Evolutionary conservation across 441 rosid genomes (phyloP).

Genomic region (Sinapis alba): DNA sequence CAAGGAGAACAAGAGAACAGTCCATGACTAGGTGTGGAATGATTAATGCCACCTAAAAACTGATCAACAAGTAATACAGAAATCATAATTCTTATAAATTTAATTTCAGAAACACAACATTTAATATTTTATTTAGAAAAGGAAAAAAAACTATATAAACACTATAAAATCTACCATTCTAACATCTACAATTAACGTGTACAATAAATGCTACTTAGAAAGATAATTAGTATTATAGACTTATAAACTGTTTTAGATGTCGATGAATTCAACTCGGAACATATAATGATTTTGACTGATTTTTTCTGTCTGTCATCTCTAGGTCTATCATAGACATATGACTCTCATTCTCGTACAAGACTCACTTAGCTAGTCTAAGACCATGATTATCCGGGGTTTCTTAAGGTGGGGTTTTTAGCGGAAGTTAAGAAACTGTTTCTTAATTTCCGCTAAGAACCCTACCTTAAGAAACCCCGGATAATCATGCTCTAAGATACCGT

Average conservation of each 20-base stretch:
- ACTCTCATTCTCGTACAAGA: constrained; percentile 20
- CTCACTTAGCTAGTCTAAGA: background rate
- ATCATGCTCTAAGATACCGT: background rate
- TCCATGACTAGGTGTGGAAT: constrained; percentile 25
- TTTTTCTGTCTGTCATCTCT: constrained; percentile 4
- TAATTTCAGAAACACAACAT: background rate
- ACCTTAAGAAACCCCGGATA: no score
- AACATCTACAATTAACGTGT: no score
- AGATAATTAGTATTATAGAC: background rate
- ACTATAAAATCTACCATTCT: background rate
- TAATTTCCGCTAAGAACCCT: no score
- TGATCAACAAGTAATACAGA: background rate
- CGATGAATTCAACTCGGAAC: background rate
- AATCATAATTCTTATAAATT: background rate
- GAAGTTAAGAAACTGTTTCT: no score
- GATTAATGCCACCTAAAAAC: constrained; percentile 20
- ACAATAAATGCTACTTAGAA: background rate
- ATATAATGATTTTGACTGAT: constrained; percentile 8
- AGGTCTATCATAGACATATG: constrained; percentile 11
- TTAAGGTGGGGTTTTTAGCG: no score
- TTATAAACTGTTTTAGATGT: constrained; percentile 4
- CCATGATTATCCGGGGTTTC: no score
- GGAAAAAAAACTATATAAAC: background rate
- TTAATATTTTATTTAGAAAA: background rate
- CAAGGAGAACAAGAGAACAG: background rate